Conservation (phyloP, 2,329 filamentous ascomycete genomes). For the Colletotrichum noveboracense region DNA sequence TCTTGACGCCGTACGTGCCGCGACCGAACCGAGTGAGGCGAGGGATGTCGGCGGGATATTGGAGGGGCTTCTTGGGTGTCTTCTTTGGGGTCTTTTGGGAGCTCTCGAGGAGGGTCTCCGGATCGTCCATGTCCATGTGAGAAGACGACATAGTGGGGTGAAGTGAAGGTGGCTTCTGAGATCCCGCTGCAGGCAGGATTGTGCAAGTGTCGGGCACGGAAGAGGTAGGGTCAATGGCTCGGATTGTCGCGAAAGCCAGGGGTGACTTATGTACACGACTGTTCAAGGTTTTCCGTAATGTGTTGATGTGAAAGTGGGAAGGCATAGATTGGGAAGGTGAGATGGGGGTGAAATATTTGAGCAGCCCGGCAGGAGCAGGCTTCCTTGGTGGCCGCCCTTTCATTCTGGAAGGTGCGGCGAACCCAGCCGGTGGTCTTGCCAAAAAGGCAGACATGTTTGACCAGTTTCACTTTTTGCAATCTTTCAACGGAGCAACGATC, state of each 20-base stretch:
- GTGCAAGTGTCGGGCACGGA: background rate
- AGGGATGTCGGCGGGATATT: slow-evolving; percentile 4
- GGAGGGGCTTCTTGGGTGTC: background rate
- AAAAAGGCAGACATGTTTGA: background rate
- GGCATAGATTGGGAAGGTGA: background rate
- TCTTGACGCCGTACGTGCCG: slow-evolving; percentile 10
- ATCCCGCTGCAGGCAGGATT: background rate
- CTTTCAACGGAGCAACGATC: background rate
- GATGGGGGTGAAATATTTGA: background rate
- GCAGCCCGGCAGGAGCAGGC: background rate
- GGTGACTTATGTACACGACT: background rate
- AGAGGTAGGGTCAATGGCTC: background rate
- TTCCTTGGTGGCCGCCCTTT: background rate
- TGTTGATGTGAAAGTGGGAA: background rate
- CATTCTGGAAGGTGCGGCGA: background rate
- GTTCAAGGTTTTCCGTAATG: background rate
- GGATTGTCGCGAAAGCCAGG: background rate
- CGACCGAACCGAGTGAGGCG: slow-evolving; percentile 3
- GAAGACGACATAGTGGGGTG: background rate
- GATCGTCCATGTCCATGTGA: background rate
- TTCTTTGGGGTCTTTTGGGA: background rate
- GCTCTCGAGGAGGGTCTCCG: background rate
- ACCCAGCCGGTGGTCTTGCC: background rate
- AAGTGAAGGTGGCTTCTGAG: background rate
- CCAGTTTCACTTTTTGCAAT: background rate